These are phyloP conservation scores for Geosiphon pyriformis DNA, from an alignment of 192 early-diverging fungal species.

Conservation along the genomic window DNA sequence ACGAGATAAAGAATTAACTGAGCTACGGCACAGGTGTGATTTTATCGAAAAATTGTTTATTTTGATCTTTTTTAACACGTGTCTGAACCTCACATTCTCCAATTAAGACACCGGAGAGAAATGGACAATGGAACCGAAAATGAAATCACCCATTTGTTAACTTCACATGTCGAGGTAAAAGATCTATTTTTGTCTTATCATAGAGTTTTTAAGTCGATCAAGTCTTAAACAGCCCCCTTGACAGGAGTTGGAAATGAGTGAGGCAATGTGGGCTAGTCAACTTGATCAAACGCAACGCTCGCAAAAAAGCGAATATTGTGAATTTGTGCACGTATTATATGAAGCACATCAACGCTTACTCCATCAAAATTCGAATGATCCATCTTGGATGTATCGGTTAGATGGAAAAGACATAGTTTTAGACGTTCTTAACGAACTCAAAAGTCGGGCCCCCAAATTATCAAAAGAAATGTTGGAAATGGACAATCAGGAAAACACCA, in stretches of 20 bases:
- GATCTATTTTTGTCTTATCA: background rate
- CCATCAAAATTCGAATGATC: background rate
- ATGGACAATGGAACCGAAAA: background rate
- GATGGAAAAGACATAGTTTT: conserved; percentile 53
- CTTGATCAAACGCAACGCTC: conserved; percentile 41
- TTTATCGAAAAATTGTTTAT: background rate
- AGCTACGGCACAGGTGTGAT: conserved; percentile 31
- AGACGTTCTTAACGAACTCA: conserved; percentile 36
- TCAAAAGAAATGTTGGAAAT: conserved; percentile 4
- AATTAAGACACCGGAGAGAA: background rate
- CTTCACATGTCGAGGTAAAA: background rate
- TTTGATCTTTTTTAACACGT: background rate
- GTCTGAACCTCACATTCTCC: no score
- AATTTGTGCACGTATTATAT: conserved; percentile 51
- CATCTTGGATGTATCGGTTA: conserved; percentile 9
- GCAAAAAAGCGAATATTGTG: conserved; percentile 50
- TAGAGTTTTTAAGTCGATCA: background rate
- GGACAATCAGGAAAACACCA: background rate
- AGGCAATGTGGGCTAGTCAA: conserved; percentile 49
- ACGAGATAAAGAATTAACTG: conserved; percentile 29
- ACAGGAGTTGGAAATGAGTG: conserved; percentile 43
- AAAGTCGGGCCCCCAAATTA: conserved; percentile 19
- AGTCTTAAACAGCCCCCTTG: background rate
- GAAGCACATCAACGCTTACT: conserved; percentile 6
- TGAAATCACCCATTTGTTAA: background rate